Evolutionary conservation across 306 rosid genomes (phyloP).

Genomic region (Macrotyloma uniflorum): DNA sequence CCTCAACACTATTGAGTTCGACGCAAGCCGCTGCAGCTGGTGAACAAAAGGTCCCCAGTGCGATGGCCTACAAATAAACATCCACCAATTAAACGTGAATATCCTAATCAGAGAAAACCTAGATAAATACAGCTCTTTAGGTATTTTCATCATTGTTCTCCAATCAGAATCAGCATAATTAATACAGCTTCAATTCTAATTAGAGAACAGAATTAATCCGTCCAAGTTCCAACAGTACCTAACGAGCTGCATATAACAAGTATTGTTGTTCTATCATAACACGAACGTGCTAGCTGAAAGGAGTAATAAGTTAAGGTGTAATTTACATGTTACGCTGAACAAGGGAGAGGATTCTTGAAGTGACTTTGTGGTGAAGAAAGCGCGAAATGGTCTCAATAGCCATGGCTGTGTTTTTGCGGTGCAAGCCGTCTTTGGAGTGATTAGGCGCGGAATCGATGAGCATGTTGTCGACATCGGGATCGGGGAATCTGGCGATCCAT

Average conservation of each 20-base stretch:
- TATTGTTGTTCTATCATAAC: no score
- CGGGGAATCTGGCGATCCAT: no score
- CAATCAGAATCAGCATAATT: neutral
- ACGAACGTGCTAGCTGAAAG: no score
- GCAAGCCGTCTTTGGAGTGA: slow-evolving; percentile 49
- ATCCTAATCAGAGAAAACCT: neutral
- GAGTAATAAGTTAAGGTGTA: no score
- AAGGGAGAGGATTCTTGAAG: slow-evolving; percentile 73
- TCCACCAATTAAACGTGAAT: no score
- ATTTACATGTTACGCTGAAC: slow-evolving; percentile 73
- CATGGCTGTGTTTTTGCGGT: slow-evolving; percentile 57
- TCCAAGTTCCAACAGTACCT: no score
- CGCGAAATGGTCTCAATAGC: slow-evolving; percentile 67
- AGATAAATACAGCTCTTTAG: neutral
- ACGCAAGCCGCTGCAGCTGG: slow-evolving; percentile 60
- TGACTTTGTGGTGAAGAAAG: slow-evolving; percentile 64
- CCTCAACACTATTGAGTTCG: slow-evolving; percentile 65
- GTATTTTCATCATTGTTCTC: neutral
- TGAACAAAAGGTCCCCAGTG: slow-evolving; percentile 70
- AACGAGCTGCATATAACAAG: no score
- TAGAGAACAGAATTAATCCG: no score
- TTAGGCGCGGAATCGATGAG: slow-evolving; percentile 44
- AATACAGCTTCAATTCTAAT: no score
- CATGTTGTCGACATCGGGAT: neutral
- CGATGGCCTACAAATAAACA: slow-evolving; percentile 59